Conservation (phyloP, 2,329 filamentous ascomycete species). For the Sordariomycetes sp. region DNA sequence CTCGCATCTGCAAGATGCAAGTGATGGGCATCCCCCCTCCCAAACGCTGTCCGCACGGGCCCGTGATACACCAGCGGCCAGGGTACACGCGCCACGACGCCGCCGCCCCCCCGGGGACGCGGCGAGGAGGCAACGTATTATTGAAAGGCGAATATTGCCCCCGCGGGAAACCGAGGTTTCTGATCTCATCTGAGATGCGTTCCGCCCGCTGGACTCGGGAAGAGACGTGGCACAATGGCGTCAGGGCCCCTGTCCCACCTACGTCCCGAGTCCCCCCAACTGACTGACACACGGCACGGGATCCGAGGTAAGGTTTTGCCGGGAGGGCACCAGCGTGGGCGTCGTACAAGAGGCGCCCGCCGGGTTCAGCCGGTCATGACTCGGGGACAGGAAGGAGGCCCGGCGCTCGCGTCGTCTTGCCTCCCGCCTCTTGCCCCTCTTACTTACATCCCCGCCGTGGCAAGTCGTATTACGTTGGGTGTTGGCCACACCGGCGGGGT, state of each 20-base stretch:
- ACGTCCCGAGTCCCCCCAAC: neutral
- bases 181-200: neutral
- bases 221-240: neutral
- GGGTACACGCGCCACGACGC: neutral
- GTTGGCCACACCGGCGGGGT: neutral
- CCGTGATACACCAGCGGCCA: neutral
- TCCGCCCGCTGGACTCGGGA: neutral
- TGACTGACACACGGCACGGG: neutral
- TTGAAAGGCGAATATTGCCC: neutral
- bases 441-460: neutral
- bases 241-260: neutral
- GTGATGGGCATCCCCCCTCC: neutral
- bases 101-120: neutral
- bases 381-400: neutral
- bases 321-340: neutral
- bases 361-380: neutral
- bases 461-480: neutral
- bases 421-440: neutral
- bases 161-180: neutral
- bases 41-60: neutral
- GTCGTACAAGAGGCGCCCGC: neutral
- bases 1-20: neutral
- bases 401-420: neutral
- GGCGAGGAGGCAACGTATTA: neutral
- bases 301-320: neutral